phyloP scores from a whole-genome alignment of 202 grass and related monocot genomes.

The Bolboschoenoplectus hybrid region DNA sequence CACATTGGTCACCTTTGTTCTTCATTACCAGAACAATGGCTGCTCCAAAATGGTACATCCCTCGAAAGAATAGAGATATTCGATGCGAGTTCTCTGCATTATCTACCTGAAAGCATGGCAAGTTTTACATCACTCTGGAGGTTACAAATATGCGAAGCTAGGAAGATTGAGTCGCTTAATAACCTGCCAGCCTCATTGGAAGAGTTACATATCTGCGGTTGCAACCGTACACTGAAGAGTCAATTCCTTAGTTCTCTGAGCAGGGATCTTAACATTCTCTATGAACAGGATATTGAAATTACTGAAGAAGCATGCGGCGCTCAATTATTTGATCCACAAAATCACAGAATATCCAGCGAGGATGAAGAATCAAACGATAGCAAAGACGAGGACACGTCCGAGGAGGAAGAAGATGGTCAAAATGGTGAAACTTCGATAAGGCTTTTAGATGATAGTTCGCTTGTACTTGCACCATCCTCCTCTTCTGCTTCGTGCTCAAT shows the following conservation, averaged over 20 bases:
- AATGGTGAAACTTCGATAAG: not conserved
- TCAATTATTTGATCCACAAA: not conserved
- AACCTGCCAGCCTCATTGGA: conserved; percentile 24
- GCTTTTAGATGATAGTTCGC: not conserved
- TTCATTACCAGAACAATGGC: conserved; percentile 23
- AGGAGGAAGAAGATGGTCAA: not conserved
- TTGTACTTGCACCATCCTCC: conserved; percentile 20
- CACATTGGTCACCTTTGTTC: not conserved
- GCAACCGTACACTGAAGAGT: not conserved
- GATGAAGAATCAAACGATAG: conserved; percentile 9
- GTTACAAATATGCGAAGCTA: conserved; percentile 30
- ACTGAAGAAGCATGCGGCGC: conserved; percentile 19
- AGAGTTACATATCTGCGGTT: conserved; percentile 19
- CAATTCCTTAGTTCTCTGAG: not conserved
- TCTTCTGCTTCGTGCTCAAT: conserved; percentile 6
- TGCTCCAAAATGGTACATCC: conserved; percentile 19
- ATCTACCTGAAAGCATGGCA: conserved; percentile 21
- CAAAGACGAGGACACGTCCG: conserved; percentile 19
- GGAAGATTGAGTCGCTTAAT: conserved; percentile 21
- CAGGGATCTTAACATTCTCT: not conserved
- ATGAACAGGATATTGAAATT: conserved; percentile 26
- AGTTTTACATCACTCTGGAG: conserved; percentile 19
- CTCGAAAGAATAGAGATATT: conserved; percentile 24
- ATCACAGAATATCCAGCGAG: not conserved
- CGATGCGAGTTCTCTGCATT: conserved; percentile 16